phyloP scores from a whole-genome alignment of 202 grass and related monocot genomes.

The Setaria italica region DNA sequence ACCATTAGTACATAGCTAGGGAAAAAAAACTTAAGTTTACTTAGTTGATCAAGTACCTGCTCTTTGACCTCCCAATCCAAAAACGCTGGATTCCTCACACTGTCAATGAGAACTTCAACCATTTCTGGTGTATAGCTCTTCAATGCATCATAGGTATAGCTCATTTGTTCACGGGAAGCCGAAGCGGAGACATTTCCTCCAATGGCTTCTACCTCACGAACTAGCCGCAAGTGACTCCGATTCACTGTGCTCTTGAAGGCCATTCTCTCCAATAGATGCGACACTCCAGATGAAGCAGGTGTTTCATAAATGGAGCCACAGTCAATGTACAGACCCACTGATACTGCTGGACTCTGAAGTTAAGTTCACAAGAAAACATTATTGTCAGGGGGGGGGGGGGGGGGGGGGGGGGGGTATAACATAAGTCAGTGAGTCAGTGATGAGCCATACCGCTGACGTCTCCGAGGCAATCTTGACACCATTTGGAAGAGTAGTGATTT shows the following conservation, averaged over 20 bases:
- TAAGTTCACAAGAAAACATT: slow-evolving; percentile 35
- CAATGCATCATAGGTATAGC: slow-evolving; percentile 90
- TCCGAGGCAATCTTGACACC: slow-evolving; percentile 86
- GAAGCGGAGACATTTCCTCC: slow-evolving; percentile 78
- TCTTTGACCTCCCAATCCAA: slow-evolving; percentile 92
- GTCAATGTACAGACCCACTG: slow-evolving; percentile 83
- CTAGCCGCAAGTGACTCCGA: slow-evolving; percentile 71
- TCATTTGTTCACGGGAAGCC: slow-evolving; percentile 87
- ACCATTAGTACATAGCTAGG: slow-evolving; percentile 34
- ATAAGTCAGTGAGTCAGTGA: neutral
- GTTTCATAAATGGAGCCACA: slow-evolving; percentile 90
- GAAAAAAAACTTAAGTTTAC: slow-evolving; percentile 3
- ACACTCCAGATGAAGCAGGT: slow-evolving; percentile 62
- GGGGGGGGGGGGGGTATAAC: neutral
- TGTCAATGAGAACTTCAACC: slow-evolving; percentile 87
- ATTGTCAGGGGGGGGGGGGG: neutral
- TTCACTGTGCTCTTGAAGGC: slow-evolving; percentile 85
- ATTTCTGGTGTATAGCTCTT: slow-evolving; percentile 80
- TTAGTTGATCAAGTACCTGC: slow-evolving; percentile 56
- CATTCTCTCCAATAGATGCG: slow-evolving; percentile 88
- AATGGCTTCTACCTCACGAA: slow-evolving; percentile 90
- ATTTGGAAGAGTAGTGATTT: slow-evolving; percentile 89
- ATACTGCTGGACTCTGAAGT: slow-evolving; percentile 66
- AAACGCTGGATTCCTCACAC: slow-evolving; percentile 81
- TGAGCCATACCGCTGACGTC: slow-evolving; percentile 58